These are phyloP conservation scores for Solanum rostratum DNA, from an alignment of 257 asterid genomes.

Conservation along the genomic window DNA sequence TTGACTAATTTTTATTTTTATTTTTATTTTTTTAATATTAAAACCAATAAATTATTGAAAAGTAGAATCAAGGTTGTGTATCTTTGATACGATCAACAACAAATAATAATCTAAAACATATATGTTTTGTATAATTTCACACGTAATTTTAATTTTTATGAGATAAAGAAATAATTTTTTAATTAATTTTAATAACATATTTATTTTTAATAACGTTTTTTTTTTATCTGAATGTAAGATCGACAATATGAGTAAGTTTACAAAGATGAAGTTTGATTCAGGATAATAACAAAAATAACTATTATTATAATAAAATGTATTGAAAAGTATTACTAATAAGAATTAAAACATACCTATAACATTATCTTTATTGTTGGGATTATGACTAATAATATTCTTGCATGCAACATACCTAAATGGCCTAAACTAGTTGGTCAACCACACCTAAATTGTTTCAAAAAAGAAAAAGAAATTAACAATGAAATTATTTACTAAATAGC, in stretches of 20 bases:
- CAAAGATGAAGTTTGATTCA: background rate
- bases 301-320: too few relatives aligned
- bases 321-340: too few relatives aligned
- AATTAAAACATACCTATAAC: too few relatives aligned
- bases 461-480: background rate
- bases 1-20: background rate
- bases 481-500: background rate
- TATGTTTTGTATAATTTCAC: accelerated
- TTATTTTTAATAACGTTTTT: too few relatives aligned
- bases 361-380: background rate
- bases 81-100: background rate
- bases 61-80: background rate
- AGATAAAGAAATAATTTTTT: accelerated
- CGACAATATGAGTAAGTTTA: accelerated
- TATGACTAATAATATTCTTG: conserved; percentile 2
- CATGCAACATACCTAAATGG: background rate
- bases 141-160: accelerated
- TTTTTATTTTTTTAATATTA: background rate
- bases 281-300: background rate
- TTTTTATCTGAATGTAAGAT: accelerated
- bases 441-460: background rate
- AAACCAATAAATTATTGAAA: background rate
- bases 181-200: background rate
- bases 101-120: background rate
- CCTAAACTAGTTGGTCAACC: conserved; percentile 15